Percentiles rank a stretch among this genome's conserved stretches.
Evolutionary conservation across 1,284 basidiomycete genomes (phyloP).

Genomic region (Blastosporella zonata): DNA sequence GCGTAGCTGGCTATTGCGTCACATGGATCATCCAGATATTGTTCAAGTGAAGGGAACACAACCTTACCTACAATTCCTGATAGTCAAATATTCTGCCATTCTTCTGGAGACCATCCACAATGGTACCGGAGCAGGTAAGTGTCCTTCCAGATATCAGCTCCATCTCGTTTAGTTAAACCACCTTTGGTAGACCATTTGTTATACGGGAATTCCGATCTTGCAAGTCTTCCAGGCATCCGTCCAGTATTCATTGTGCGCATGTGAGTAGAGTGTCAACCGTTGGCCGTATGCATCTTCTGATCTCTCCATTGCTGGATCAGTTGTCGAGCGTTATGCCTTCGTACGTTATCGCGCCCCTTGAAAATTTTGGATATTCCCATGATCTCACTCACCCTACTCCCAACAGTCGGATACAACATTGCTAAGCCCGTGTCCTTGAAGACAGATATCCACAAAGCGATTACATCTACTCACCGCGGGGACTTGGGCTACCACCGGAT

Average conservation of each 20-base stretch:
- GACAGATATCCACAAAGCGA: slow-evolving; percentile 24
- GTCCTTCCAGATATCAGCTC: not conserved
- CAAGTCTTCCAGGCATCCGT: slow-evolving; percentile 21
- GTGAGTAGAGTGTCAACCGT: slow-evolving; percentile 27
- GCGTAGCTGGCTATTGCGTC: slow-evolving; percentile 39
- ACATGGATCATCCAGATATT: slow-evolving; percentile 15
- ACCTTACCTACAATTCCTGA: slow-evolving; percentile 11
- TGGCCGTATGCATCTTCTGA: not conserved
- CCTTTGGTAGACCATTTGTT: slow-evolving; percentile 5
- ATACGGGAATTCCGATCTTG: slow-evolving; percentile 26
- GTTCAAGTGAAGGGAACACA: slow-evolving; percentile 5
- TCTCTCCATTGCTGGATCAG: slow-evolving; percentile 22
- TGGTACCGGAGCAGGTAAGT: slow-evolving; percentile 24
- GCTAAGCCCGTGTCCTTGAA: slow-evolving; percentile 22
- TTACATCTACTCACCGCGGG: slow-evolving; percentile 26
- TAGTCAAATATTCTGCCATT: slow-evolving; percentile 23
- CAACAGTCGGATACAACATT: slow-evolving; percentile 41
- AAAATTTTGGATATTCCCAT: too few relatives aligned
- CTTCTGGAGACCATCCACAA: slow-evolving; percentile 33
- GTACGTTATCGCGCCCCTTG: too few relatives aligned
- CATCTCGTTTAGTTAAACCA: not conserved
- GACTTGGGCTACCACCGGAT: slow-evolving; percentile 23
- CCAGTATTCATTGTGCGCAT: slow-evolving; percentile 38
- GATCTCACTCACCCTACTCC: not conserved
- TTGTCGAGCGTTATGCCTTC: slow-evolving; percentile 33